Evolutionary conservation across 495 filamentous ascomycete genomes (phyloP).

Genomic region (Tirmania nivea): DNA sequence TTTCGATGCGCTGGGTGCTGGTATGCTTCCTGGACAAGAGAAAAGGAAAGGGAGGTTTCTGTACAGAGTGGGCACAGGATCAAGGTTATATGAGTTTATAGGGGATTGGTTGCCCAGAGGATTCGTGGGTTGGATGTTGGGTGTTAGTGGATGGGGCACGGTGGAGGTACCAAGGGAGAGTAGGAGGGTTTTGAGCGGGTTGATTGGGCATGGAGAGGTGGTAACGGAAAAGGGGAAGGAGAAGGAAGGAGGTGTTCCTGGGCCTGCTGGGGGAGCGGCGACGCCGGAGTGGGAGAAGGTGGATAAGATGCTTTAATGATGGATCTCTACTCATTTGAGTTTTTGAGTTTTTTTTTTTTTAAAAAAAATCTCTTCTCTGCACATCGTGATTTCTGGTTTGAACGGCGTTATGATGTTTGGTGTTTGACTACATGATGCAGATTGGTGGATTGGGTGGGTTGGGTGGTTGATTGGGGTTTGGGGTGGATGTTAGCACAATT

Average conservation of each 20-base stretch:
- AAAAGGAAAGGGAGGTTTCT: constrained; percentile 31
- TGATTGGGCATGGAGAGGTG: constrained; percentile 23
- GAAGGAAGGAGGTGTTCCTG: constrained; percentile 1
- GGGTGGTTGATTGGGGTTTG: neutral
- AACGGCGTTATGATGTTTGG: too few relatives aligned
- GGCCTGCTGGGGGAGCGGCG: constrained; percentile 21
- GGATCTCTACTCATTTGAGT: neutral
- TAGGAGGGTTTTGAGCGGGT: constrained; percentile 26
- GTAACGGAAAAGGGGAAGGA: constrained; percentile 14
- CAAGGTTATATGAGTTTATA: constrained; percentile 49
- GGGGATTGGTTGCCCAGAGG: constrained; percentile 62
- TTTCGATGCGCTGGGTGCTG: constrained; percentile 57
- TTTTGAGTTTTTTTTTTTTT: too few relatives aligned
- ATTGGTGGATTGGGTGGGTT: neutral
- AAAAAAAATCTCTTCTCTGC: too few relatives aligned
- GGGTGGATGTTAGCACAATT: neutral
- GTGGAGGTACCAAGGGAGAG: constrained; percentile 20
- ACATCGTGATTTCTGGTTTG: too few relatives aligned
- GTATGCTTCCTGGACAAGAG: constrained; percentile 17
- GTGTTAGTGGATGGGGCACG: constrained; percentile 32
- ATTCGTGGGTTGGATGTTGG: constrained; percentile 77
- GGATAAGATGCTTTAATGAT: constrained; percentile 8
- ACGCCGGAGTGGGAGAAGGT: constrained; percentile 13
- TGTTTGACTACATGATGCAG: neutral
- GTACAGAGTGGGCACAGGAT: constrained; percentile 56